Conservation (phyloP, 345 rosid species). For the Brassica cretica region DNA sequence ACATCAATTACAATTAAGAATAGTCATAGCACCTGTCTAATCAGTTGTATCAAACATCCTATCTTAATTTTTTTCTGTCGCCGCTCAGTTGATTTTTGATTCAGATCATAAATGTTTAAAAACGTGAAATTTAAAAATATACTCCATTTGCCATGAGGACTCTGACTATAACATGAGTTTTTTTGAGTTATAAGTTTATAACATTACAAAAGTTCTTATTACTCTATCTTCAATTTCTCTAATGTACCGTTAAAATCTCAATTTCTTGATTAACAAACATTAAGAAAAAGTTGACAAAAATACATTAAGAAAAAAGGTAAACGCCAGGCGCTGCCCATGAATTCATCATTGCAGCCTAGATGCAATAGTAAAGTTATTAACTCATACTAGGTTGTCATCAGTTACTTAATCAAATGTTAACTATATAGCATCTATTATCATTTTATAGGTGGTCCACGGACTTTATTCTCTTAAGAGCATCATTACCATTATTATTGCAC, state of each 20-base stretch:
- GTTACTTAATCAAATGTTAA: constrained; percentile 28
- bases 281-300: background rate
- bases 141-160: background rate
- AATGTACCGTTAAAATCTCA: background rate
- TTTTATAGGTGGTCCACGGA: constrained; percentile 24
- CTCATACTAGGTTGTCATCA: constrained; percentile 33
- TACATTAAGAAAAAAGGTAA: background rate
- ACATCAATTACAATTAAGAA: background rate
- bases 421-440: constrained; percentile 2
- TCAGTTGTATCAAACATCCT: constrained; percentile 20
- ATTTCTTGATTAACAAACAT: background rate
- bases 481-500: constrained; percentile 40
- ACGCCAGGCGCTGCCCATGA: constrained; percentile 18
- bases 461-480: constrained; percentile 31
- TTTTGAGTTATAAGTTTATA: background rate
- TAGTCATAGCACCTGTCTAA: constrained; percentile 26
- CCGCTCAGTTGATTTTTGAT: constrained; percentile 1
- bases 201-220: background rate
- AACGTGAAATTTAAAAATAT: background rate
- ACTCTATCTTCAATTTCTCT: background rate
- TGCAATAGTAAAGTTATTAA: constrained; percentile 23
- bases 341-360: constrained; percentile 20
- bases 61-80: constrained; percentile 6
- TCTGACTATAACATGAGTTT: background rate
- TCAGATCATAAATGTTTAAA: background rate